Conservation (phyloP, 2,329 filamentous ascomycete species). For the Ophiosphaerella narmari region DNA sequence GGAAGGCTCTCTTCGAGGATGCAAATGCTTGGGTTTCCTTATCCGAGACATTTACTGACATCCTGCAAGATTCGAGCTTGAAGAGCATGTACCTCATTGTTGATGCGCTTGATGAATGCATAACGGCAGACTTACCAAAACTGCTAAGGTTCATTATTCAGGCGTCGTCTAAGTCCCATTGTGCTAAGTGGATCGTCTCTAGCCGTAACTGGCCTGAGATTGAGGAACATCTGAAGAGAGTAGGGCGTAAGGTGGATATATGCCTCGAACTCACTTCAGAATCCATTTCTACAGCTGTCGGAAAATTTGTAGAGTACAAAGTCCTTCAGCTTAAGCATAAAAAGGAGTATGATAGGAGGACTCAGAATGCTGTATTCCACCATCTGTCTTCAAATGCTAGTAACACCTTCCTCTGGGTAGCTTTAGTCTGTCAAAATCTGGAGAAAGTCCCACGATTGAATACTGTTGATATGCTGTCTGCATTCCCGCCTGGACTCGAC, state of each 20-base stretch:
- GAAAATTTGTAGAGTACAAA: conserved; percentile 45
- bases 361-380: too few relatives aligned
- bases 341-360: conserved; percentile 42
- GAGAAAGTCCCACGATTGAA: conserved; percentile 34
- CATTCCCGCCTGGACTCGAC: conserved; percentile 41
- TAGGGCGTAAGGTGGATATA: not conserved
- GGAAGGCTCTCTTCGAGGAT: too few relatives aligned
- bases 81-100: conserved; percentile 6
- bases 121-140: conserved; percentile 1
- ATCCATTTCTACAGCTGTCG: conserved; percentile 42
- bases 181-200: too few relatives aligned
- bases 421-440: conserved; percentile 2
- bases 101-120: conserved; percentile 16
- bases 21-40: too few relatives aligned
- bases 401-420: too few relatives aligned
- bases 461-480: not conserved
- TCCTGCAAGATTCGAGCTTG: conserved; percentile 44
- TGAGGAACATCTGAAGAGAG: conserved; percentile 21
- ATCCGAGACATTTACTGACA: conserved; percentile 25
- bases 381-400: too few relatives aligned
- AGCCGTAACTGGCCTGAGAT: conserved; percentile 35
- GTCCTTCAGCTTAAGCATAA: conserved; percentile 35
- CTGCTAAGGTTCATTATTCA: not conserved
- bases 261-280: conserved; percentile 35
- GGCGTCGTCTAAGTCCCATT: conserved; percentile 6